Base-by-base conservation (phyloP, 1,139 yeast species). In the Kluyveromyces sp. region DNA sequence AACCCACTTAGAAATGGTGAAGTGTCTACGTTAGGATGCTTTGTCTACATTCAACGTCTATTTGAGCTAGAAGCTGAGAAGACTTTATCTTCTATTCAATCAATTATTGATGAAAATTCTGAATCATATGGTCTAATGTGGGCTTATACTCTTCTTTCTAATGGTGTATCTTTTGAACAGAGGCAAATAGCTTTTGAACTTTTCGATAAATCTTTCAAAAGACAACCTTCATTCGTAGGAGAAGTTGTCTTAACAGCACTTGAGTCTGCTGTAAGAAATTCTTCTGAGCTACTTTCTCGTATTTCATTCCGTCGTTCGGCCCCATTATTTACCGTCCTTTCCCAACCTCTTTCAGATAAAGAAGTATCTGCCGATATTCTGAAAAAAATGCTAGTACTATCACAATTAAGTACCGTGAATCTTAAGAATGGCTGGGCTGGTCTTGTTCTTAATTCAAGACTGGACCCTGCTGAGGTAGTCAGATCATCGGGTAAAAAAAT, bases 401-500 rank as follows among this genome's bases (percentile, higher is more conserved):
- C 83, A 7, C 87, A 85, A 59, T 79, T 77, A 52, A 54, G 65
- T 1, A 59, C 52, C 3, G 65, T 74, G 31, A 64, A 66, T 2
- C 59, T 72, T 6, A 77, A 76, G 46, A 72, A 72, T 49, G 82
- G 85, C 2, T 92, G 98, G 98, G 84, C 89, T 38, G 86, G 86
- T 0, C 67, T 89, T 43, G 81, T 81, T 39, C 79, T 83, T 57
- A 70, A 78, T 46, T 73, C 83, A 7, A 65, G 67, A 4, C 60
- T 79, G 31, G 95, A 90, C 57, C 85, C 96, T 3, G 84, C 84
- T 25, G 56, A 61, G 3, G 64, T 88, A 42, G 76, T 84, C 4
- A 59, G 66, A 1, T 59, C 63, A 1, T 57, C 75, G 47, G 65
- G 73, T n/a, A 58, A 65, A 1, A 49, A 56, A 2, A 65, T 84